Evolutionary conservation across 371 early-diverging fungal species (phyloP).

Genomic region (Choanephora cucurbitarum): DNA sequence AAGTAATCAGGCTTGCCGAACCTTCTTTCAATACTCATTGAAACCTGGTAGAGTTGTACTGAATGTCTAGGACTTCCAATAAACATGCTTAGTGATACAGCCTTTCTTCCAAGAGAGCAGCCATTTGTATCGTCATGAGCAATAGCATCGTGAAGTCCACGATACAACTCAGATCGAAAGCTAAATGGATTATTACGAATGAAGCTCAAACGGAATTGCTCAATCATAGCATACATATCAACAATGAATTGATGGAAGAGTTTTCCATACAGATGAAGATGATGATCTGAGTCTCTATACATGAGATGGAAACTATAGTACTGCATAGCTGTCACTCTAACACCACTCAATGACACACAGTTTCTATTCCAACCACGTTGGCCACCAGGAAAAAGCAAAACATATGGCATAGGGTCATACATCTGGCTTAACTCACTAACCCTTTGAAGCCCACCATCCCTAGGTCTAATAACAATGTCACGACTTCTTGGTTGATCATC

Average conservation of each 20-base stretch:
- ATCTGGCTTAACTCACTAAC: not conserved
- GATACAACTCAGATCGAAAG: too few relatives aligned
- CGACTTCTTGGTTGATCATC: too few relatives aligned
- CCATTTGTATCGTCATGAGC: slow-evolving; percentile 2
- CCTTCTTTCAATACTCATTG: slow-evolving; percentile 20
- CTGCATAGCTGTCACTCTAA: not conserved
- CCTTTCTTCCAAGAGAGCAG: slow-evolving; percentile 7
- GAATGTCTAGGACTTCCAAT: slow-evolving; percentile 25
- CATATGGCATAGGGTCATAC: too few relatives aligned
- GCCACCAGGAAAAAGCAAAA: not conserved
- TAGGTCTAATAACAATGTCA: too few relatives aligned
- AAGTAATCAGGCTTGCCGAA: slow-evolving; percentile 40
- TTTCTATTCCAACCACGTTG: not conserved
- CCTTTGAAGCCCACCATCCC: too few relatives aligned
- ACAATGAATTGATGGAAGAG: slow-evolving; percentile 7
- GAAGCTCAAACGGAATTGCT: too few relatives aligned
- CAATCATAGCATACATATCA: slow-evolving; percentile 8
- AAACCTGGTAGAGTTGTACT: slow-evolving; percentile 30
- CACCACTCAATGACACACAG: not conserved
- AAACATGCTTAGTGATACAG: slow-evolving; percentile 27
- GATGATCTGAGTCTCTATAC: not conserved
- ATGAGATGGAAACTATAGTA: slow-evolving; percentile 1
- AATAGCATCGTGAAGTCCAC: too few relatives aligned
- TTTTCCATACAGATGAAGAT: not conserved
- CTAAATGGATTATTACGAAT: too few relatives aligned